These are phyloP conservation scores for Camelina hispida DNA, from an alignment of 345 rosid genomes.

Conservation along the genomic window DNA sequence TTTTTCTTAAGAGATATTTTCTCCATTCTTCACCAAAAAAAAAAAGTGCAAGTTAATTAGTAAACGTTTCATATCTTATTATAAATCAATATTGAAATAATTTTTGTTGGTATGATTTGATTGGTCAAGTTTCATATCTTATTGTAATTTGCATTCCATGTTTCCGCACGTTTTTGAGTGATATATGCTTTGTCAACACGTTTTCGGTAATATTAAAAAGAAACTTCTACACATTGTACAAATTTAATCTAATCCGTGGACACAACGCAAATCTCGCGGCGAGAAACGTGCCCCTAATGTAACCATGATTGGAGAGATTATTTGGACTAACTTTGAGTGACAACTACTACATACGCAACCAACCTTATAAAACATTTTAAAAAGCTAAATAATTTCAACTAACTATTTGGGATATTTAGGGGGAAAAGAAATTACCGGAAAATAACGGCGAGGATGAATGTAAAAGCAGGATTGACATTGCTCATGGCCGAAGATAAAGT, in stretches of 20 bases:
- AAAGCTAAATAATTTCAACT: slow-evolving; percentile 3
- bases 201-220: too few species aligned
- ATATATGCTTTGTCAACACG: too few species aligned
- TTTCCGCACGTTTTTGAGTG: too few species aligned
- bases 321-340: not conserved
- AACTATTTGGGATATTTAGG: not conserved
- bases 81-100: not conserved
- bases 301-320: too few species aligned
- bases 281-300: too few species aligned
- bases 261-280: too few species aligned
- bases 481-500: slow-evolving; percentile 47
- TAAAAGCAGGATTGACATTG: slow-evolving; percentile 45
- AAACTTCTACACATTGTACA: too few species aligned
- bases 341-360: not conserved
- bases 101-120: too few species aligned
- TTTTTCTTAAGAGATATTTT: slow-evolving; percentile 40
- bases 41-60: not conserved
- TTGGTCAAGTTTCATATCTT: too few species aligned
- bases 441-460: slow-evolving; percentile 45
- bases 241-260: too few species aligned
- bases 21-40: slow-evolving; percentile 53
- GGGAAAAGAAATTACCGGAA: slow-evolving; percentile 32
- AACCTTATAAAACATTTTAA: not conserved
- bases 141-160: too few species aligned
- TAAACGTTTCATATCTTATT: too few species aligned